A percentile compares a stretch with the other conserved stretches of the same genome.
These are phyloP conservation scores for Mycena pura DNA, from an alignment of 768 basidiomycete species.

Conservation along the genomic window DNA sequence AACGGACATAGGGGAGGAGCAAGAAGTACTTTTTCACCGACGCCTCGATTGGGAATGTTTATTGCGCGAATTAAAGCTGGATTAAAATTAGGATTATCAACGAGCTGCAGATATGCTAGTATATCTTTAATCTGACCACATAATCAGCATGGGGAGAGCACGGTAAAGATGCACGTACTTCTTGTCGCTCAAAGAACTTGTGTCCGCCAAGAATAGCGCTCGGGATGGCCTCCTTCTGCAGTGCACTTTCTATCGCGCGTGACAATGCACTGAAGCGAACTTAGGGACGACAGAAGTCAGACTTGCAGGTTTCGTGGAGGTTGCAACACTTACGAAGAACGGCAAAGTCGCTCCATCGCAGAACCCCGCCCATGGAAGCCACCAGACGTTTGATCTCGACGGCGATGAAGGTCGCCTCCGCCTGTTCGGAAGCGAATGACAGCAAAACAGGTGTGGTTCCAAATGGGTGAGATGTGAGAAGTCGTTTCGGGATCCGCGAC, in stretches of 20 bases:
- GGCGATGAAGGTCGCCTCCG: constrained; percentile 77
- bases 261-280: constrained; percentile 87
- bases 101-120: constrained; percentile 80
- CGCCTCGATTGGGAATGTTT: constrained; percentile 72
- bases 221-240: constrained; percentile 84
- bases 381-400: constrained; percentile 78
- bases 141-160: not conserved
- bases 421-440: constrained; percentile 57
- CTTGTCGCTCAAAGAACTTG: constrained; percentile 86
- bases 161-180: constrained; percentile 49
- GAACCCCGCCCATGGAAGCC: constrained; percentile 74
- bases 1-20: not conserved
- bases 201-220: constrained; percentile 78
- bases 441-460: constrained; percentile 68
- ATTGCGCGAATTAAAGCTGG: constrained; percentile 77
- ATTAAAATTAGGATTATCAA: constrained; percentile 71
- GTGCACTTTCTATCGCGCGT: constrained; percentile 71
- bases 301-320: not conserved
- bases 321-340: constrained; percentile 65
- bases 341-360: constrained; percentile 80
- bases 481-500: constrained; percentile 73
- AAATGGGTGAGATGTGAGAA: constrained; percentile 69
- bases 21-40: constrained; percentile 76
- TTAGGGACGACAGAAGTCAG: constrained; percentile 34
- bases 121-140: constrained; percentile 74